Conservation (phyloP, 2,329 filamentous ascomycete species). For the Aspergillus sojae region DNA sequence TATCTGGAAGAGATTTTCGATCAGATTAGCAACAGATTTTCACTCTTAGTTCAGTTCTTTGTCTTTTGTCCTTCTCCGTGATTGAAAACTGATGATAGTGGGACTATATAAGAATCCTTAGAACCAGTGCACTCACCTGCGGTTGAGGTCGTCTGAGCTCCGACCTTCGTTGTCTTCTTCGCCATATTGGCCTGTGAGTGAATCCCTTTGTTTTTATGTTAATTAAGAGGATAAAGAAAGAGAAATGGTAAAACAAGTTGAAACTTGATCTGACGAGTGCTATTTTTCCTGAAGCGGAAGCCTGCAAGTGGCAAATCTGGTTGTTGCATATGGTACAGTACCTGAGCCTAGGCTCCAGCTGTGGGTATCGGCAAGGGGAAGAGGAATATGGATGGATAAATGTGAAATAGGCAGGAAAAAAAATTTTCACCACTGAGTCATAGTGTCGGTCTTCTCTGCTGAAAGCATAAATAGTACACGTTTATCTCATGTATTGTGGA, state of each 20-base stretch:
- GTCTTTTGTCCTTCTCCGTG: not conserved
- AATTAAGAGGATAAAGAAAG: not conserved
- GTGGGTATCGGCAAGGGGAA: not conserved
- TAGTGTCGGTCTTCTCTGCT: not conserved
- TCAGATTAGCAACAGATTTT: not conserved
- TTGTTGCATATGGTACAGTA: not conserved
- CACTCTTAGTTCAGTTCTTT: not conserved
- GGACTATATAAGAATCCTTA: not conserved
- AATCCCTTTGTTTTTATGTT: not conserved
- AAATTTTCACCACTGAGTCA: constrained; percentile 10
- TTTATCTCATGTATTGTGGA: not conserved
- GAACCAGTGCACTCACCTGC: constrained; percentile 7
- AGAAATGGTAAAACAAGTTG: not conserved
- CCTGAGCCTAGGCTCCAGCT: not conserved
- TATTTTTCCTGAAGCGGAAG: not conserved
- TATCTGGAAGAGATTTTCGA: constrained; percentile 3
- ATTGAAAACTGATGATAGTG: not conserved
- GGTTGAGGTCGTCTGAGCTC: constrained; percentile 4
- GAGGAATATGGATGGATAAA: not conserved
- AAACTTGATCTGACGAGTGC: not conserved
- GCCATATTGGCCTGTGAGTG: constrained; percentile 7
- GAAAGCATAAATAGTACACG: not conserved
- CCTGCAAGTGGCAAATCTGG: constrained; percentile 7
- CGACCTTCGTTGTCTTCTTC: constrained; percentile 13
- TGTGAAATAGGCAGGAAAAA: constrained; percentile 7